Evolutionary conservation across 108 stramenopile species (phyloP), one percentile per base, ranked within the genome.

Genomic region (Licmophora abbreviata): DNA sequence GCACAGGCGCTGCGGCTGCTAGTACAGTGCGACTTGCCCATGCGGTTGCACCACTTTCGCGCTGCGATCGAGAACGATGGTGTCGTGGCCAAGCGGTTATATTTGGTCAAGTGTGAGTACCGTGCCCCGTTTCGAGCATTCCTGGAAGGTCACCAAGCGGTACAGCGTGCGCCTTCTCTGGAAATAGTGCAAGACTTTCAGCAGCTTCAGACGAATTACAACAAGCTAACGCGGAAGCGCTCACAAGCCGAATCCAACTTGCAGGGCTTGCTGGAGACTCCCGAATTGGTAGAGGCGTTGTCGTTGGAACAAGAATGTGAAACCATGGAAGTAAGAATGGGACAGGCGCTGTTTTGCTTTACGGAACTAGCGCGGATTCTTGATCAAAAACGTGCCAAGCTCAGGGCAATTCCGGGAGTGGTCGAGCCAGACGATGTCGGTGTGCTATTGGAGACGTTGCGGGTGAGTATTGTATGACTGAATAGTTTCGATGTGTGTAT

Each of bases 81-180:
- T 6, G 82, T 84, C 6, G 81, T 92, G 1, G 69, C 79, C 12
- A 88, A 92, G 50, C 83, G 91, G 7, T 43, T 92, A 44, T 88
- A 92, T 46, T 57, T 92, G 40, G 86, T 92, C 48, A 92, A 92
- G 58, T 80, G 79, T 43, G 91, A 92, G 48, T 92, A 92, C 48
- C 83, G 91, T 9, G 86, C 84, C 27, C 91, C 91, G 3, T 68
- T 92, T 36, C 86, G 91, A 43, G 76, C 83, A 20, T 77, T 81
- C 56, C 59, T 83, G 66, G 91, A 92, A 60, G 77, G 77, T 50
- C 87, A 85, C 63, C 67, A 67, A 52, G 64, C 79, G 6, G 46
- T 88, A 12, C 65, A 74, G 34, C 67, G 76, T n/a, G 91, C 91
- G 9, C 91, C 91, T 6, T 58, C 72, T 35, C 54, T 79, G 55